Conservation (phyloP, 176 grass and related monocot species). For the Panicum miliaceum region DNA sequence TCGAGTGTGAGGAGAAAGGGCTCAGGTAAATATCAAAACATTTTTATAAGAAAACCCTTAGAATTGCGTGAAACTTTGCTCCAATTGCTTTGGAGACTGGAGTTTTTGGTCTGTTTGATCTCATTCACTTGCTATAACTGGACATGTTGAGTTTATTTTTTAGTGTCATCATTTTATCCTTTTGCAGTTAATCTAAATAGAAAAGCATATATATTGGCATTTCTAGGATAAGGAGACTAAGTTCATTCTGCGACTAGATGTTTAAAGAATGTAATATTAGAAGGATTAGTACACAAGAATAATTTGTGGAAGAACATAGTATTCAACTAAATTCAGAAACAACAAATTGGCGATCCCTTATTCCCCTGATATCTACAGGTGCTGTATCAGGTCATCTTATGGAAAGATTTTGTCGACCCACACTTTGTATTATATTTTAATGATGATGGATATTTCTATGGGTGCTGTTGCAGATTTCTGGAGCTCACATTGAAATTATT, state of each 20-base stretch:
- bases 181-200: not conserved
- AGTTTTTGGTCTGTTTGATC: not conserved
- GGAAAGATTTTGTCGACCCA: not conserved
- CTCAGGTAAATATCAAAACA: not conserved
- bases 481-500: conserved; percentile 83
- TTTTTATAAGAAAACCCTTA: not conserved
- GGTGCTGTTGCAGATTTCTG: conserved; percentile 82
- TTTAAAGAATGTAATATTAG: not conserved
- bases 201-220: not conserved
- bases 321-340: conserved; percentile 3
- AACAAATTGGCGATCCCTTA: not conserved
- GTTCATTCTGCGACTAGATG: not conserved
- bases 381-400: not conserved
- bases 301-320: not conserved
- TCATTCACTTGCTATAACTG: not conserved
- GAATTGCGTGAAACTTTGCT: not conserved
- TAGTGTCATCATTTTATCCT: conserved; percentile 11
- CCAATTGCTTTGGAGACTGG: not conserved
- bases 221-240: not conserved
- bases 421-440: not conserved
- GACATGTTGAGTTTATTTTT: conserved; percentile 5
- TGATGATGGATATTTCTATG: conserved; percentile 21
- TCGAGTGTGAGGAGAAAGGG: not conserved
- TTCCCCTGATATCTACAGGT: conserved; percentile 2
- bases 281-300: not conserved